Conservation (phyloP, 805 yeast species). For the Pichia rugopelliculosa region DNA sequence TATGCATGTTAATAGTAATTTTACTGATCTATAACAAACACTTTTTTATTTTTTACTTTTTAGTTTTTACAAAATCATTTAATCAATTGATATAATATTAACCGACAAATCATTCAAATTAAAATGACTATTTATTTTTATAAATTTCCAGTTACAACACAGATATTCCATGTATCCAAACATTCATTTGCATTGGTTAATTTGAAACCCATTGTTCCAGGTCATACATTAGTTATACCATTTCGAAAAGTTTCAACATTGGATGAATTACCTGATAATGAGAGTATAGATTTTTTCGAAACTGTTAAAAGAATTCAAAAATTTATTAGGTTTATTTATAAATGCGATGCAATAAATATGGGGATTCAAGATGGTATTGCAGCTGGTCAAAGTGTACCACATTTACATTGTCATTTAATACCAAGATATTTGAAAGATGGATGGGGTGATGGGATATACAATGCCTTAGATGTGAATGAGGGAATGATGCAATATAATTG, state of each 20-base stretch:
- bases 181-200: constrained; percentile 82
- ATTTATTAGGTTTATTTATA: constrained; percentile 57
- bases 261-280: constrained; percentile 64
- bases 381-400: constrained; percentile 96
- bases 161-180: constrained; percentile 51
- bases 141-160: constrained; percentile 47
- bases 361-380: constrained; percentile 96
- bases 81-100: too few relatives aligned
- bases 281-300: constrained; percentile 67
- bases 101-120: too few relatives aligned
- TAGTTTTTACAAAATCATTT: too few relatives aligned
- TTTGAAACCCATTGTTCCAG: constrained; percentile 86
- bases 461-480: constrained; percentile 49
- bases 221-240: constrained; percentile 89
- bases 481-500: constrained; percentile 33
- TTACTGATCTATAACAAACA: too few relatives aligned
- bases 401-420: constrained; percentile 86
- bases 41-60: too few relatives aligned
- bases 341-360: constrained; percentile 78
- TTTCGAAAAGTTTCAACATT: constrained; percentile 58
- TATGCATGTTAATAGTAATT: too few relatives aligned
- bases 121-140: constrained; percentile 37
- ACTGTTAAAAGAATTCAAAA: constrained; percentile 65
- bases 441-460: constrained; percentile 66
- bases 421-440: constrained; percentile 66